These are phyloP conservation scores for Podospora pseudoanserina DNA, from an alignment of 495 filamentous ascomycete species.

Conservation along the genomic window DNA sequence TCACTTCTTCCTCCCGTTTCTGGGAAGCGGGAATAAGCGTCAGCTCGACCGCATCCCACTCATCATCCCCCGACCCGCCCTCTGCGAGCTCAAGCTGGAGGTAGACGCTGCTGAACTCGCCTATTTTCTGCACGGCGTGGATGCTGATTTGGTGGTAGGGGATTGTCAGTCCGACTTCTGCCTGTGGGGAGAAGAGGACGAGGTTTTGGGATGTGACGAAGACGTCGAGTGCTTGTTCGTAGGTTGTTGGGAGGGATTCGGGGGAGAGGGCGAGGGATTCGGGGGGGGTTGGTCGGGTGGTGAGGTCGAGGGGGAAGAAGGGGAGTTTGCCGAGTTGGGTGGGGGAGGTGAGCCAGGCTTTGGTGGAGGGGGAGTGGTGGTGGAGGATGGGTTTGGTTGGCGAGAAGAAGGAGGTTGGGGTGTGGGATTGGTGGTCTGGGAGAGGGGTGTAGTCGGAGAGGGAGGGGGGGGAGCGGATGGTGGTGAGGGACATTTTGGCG, in stretches of 20 bases:
- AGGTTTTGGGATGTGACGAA: slow-evolving; percentile 82
- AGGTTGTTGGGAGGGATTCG: slow-evolving; percentile 18
- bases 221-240: slow-evolving; percentile 56
- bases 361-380: slow-evolving; percentile 62
- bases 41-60: slow-evolving; percentile 62
- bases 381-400: slow-evolving; percentile 72
- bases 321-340: slow-evolving; percentile 44
- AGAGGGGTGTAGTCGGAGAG: slow-evolving; percentile 64
- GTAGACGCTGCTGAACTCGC: slow-evolving; percentile 59
- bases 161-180: slow-evolving; percentile 65
- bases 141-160: slow-evolving; percentile 85
- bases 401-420: slow-evolving; percentile 84
- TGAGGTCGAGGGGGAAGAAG: slow-evolving; percentile 46
- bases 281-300: slow-evolving; percentile 29
- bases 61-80: slow-evolving; percentile 59
- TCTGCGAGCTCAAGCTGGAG: slow-evolving; percentile 69
- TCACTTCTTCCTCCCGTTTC: slow-evolving; percentile 7
- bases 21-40: slow-evolving; percentile 59
- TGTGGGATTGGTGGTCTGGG: slow-evolving; percentile 75
- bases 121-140: slow-evolving; percentile 59
- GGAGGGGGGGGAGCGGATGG: slow-evolving; percentile 41
- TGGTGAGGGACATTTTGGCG: slow-evolving; percentile 36
- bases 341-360: slow-evolving; percentile 49
- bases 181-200: slow-evolving; percentile 62
- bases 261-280: slow-evolving; percentile 36